These are phyloP conservation scores for Leucosporidium yakuticum DNA, from an alignment of 768 basidiomycete genomes.

Conservation along the genomic window DNA sequence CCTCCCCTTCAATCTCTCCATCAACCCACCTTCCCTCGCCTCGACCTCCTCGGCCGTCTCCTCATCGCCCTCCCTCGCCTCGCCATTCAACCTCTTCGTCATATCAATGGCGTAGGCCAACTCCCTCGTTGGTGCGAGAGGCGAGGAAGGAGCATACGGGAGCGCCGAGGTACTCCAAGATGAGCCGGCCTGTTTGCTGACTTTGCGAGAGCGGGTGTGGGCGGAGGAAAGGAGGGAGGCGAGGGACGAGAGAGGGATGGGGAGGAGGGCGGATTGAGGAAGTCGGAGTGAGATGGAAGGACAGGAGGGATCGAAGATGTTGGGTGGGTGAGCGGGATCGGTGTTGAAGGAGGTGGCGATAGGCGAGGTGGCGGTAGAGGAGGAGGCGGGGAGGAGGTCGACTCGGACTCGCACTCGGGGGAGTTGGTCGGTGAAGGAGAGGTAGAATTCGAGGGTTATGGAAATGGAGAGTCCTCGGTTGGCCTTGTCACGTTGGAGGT, in stretches of 20 bases:
- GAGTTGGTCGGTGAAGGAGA: constrained; percentile 3
- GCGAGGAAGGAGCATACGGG: not conserved
- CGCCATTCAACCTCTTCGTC: constrained; percentile 13
- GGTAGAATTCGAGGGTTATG: constrained; percentile 25
- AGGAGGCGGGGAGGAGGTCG: constrained; percentile 11
- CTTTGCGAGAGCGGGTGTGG: constrained; percentile 10
- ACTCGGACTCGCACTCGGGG: constrained; percentile 15
- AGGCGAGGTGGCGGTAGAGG: not conserved
- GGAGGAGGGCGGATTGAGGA: constrained; percentile 3
- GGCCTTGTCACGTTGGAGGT: constrained; percentile 19
- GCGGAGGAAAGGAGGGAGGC: constrained; percentile 14
- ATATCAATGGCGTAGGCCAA: constrained; percentile 16
- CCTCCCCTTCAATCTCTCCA: constrained; percentile 21
- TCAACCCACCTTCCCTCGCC: constrained; percentile 13
- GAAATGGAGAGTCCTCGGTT: constrained; percentile 10
- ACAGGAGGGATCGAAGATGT: constrained; percentile 1
- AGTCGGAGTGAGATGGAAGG: constrained; percentile 21
- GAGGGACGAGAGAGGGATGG: constrained; percentile 14
- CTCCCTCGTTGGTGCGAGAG: no score
- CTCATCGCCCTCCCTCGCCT: not conserved
- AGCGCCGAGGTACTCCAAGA: not conserved
- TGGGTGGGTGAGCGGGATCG: constrained; percentile 1
- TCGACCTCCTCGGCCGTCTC: constrained; percentile 1
- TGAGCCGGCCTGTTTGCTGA: not conserved
- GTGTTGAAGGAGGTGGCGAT: constrained; percentile 3